phyloP scores from a whole-genome alignment of 129 eudicot species.

The Flaveria sonorensis region DNA sequence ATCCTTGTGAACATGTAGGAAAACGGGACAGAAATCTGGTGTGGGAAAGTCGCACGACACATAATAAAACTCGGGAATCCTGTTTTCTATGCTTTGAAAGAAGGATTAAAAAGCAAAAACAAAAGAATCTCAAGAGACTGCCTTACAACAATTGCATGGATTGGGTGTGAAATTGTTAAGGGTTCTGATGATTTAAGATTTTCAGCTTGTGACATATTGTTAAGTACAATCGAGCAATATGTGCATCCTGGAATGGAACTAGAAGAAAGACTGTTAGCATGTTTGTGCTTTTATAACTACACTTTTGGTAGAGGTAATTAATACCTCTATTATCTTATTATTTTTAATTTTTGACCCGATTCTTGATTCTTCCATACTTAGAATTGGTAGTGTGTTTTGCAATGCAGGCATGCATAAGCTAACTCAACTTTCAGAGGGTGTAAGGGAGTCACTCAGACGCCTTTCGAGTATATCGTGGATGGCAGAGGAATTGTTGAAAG shows the following conservation, averaged over 20 bases:
- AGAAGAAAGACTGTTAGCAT: slow-evolving; percentile 78
- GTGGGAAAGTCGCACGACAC: slow-evolving; percentile 57
- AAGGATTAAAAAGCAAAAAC: slow-evolving; percentile 65
- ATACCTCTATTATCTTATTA: slow-evolving; percentile 2
- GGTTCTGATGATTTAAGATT: slow-evolving; percentile 57
- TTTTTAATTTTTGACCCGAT: background rate
- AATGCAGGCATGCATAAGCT: slow-evolving; percentile 79
- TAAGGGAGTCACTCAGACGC: slow-evolving; percentile 79
- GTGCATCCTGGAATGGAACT: slow-evolving; percentile 85
- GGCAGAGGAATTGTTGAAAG: slow-evolving; percentile 83
- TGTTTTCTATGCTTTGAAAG: slow-evolving; percentile 56
- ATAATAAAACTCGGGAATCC: slow-evolving; percentile 50
- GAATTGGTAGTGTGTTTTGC: slow-evolving; percentile 23
- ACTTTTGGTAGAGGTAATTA: slow-evolving; percentile 73
- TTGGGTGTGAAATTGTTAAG: slow-evolving; percentile 70
- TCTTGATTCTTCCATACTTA: background rate
- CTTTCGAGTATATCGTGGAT: slow-evolving; percentile 75
- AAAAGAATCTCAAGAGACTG: slow-evolving; percentile 69
- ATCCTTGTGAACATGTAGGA: slow-evolving; percentile 47
- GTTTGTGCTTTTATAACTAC: slow-evolving; percentile 74
- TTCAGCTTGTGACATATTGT: slow-evolving; percentile 68
- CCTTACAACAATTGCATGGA: slow-evolving; percentile 68
- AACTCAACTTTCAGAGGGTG: slow-evolving; percentile 75
- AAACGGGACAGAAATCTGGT: slow-evolving; percentile 60
- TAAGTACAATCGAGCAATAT: slow-evolving; percentile 59